phyloP scores from a whole-genome alignment of 2,329 filamentous ascomycete species.

The Ascochyta koolunga region DNA sequence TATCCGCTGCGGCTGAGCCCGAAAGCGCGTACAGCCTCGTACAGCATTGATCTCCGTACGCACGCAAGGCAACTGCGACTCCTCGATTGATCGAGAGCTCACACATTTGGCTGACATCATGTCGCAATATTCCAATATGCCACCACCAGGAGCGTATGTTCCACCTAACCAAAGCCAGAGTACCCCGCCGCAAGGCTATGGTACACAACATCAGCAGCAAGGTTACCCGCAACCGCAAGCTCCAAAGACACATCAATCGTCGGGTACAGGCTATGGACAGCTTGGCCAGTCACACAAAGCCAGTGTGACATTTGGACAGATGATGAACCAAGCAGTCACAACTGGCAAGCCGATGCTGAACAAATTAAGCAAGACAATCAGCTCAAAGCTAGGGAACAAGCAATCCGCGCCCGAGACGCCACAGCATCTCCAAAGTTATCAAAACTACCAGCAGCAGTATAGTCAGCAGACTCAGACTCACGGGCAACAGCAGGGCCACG shows the following conservation, averaged over 20 bases:
- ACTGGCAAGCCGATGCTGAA: slow-evolving; percentile 46
- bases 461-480: slow-evolving; percentile 28
- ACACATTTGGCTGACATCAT: slow-evolving; percentile 18
- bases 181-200: slow-evolving; percentile 22
- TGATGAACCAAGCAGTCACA: slow-evolving; percentile 45
- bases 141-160: slow-evolving; percentile 36
- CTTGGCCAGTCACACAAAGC: slow-evolving; percentile 27
- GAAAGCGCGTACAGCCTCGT: slow-evolving; percentile 8
- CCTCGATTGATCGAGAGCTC: neutral
- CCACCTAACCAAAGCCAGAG: slow-evolving; percentile 29
- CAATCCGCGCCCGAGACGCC: slow-evolving; percentile 27
- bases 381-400: slow-evolving; percentile 41
- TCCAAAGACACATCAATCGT: slow-evolving; percentile 24
- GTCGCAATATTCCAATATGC: slow-evolving; percentile 42
- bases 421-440: slow-evolving; percentile 40
- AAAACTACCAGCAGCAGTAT: slow-evolving; percentile 40
- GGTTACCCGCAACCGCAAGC: slow-evolving; percentile 22
- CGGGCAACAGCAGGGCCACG: slow-evolving; percentile 22
- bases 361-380: slow-evolving; percentile 46
- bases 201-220: slow-evolving; percentile 30
- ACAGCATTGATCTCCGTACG: neutral
- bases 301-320: slow-evolving; percentile 34
- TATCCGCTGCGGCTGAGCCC: slow-evolving; percentile 18
- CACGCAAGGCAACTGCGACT: neutral
- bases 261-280: slow-evolving; percentile 22